Evolutionary conservation across 768 basidiomycete genomes (phyloP).

Genomic region (Lentinula guzmanii): DNA sequence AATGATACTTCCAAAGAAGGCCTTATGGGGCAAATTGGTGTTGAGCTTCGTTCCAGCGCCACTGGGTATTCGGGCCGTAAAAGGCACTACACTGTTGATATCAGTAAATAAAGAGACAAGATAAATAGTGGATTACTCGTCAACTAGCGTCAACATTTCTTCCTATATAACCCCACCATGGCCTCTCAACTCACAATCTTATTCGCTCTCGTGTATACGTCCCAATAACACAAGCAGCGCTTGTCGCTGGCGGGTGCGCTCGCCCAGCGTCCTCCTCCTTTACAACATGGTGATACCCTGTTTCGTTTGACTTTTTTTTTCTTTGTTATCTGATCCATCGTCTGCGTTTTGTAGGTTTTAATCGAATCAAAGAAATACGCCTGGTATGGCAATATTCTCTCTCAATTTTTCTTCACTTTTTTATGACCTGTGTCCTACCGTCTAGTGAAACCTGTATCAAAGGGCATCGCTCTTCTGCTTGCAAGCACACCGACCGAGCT

Average conservation of each 20-base stretch:
- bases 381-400: conserved; percentile 46
- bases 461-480: conserved; percentile 86
- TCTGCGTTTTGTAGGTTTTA: conserved; percentile 42
- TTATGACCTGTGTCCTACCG: not conserved
- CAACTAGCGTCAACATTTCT: not conserved
- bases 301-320: conserved; percentile 1
- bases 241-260: conserved; percentile 54
- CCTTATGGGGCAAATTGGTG: not conserved
- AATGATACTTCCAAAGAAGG: not conserved
- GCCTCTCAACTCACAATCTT: not conserved
- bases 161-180: conserved; percentile 4
- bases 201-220: not conserved
- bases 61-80: not conserved
- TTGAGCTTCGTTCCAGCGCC: not conserved
- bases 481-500: conserved; percentile 83
- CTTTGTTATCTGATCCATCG: not conserved
- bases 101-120: not conserved
- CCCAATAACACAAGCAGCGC: conserved; percentile 47
- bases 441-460: conserved; percentile 88
- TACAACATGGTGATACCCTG: conserved; percentile 35
- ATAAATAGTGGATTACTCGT: conserved; percentile 1
- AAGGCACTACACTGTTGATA: not conserved
- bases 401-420: conserved; percentile 3
- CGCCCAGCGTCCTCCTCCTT: conserved; percentile 21
- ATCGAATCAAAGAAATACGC: conserved; percentile 78